Evolutionary conservation across 805 yeast genomes (phyloP), one percentile per base, ranked within the genome.

Genomic region (Saccharomycopsis sp.): DNA sequence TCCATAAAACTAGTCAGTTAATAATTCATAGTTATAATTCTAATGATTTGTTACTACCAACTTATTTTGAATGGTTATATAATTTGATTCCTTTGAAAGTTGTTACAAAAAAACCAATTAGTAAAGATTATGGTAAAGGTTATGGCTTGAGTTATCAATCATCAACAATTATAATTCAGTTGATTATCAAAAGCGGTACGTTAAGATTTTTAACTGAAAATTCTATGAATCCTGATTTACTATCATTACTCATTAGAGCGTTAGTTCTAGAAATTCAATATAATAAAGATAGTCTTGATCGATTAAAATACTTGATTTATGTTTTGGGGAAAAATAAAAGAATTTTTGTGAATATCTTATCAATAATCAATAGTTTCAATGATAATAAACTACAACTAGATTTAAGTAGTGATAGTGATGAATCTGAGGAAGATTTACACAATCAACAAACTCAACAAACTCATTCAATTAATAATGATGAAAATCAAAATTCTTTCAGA

Each of bases 191-290:
- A 34, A n/a, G n/a, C n/a, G n/a, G n/a, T n/a, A n/a, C n/a, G n/a
- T n/a, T n/a, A n/a, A n/a, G n/a, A n/a, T n/a, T n/a, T n/a, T 62
- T 68, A 39, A 62, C 74, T 0, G 67, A 58, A n/a, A 58, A 59
- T 36, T 51, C 65, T 9, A 50, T 62, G 40, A 70, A 79, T 49
- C 53, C 74, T 5, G 85, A 79, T 47, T 52, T 72, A 29, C 53
- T 81, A 21, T 78, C 87, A 0, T 54, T 81, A 10, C 31, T 81
- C n/a, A 47, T 79, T 4, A 62, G 82, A 39, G 61, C 81, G 1
- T 54, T 79, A 3, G 64, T 76, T 36, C 72, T 70, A 19, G 65
- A 76, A 3, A 59, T 72, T 2, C 54, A 70, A n/a, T 40, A 23
- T 10, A 65, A 75, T 34, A 9, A 5, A 13, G 14, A 34, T 17